These are phyloP conservation scores for Acanthochlamys bracteata DNA, from an alignment of 106 monocot species.

Conservation along the genomic window DNA sequence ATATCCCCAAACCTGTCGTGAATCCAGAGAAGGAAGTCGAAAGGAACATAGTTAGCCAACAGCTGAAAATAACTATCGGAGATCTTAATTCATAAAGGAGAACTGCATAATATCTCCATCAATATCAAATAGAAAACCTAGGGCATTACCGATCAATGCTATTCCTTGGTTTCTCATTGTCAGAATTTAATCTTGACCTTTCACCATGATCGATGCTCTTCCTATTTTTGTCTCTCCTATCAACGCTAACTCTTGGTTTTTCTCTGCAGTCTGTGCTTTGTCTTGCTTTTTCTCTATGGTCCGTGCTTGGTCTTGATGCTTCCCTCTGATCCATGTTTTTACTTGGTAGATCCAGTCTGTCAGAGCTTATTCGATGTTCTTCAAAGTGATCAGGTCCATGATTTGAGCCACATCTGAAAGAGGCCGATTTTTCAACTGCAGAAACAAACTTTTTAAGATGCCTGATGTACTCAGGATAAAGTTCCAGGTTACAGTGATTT, in stretches of 20 bases:
- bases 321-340: constrained; percentile 20
- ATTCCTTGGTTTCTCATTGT: constrained; percentile 57
- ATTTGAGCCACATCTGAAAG: constrained; percentile 4
- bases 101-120: no score
- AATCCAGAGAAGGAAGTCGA: constrained; percentile 12
- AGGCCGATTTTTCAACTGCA: constrained; percentile 40
- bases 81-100: no score
- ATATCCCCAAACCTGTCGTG: constrained; percentile 67
- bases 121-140: constrained; percentile 7
- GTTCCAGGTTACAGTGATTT: constrained; percentile 69
- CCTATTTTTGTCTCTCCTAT: constrained; percentile 46
- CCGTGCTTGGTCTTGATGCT: constrained; percentile 32
- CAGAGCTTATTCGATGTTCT: constrained; percentile 14
- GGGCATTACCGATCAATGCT: constrained; percentile 71
- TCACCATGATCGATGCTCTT: constrained; percentile 42
- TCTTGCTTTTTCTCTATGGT: constrained; percentile 34
- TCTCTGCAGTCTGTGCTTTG: constrained; percentile 36
- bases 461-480: constrained; percentile 61
- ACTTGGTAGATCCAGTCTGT: constrained; percentile 16
- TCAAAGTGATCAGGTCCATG: constrained; percentile 15
- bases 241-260: constrained; percentile 43
- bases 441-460: constrained; percentile 67
- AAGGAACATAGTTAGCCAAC: constrained; percentile 2
- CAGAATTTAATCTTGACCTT: constrained; percentile 27
- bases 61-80: no score